A percentile compares a stretch with the other conserved stretches of the same genome.
Conservation (phyloP, 2,329 filamentous ascomycete genomes). For the Alternaria sp. region DNA sequence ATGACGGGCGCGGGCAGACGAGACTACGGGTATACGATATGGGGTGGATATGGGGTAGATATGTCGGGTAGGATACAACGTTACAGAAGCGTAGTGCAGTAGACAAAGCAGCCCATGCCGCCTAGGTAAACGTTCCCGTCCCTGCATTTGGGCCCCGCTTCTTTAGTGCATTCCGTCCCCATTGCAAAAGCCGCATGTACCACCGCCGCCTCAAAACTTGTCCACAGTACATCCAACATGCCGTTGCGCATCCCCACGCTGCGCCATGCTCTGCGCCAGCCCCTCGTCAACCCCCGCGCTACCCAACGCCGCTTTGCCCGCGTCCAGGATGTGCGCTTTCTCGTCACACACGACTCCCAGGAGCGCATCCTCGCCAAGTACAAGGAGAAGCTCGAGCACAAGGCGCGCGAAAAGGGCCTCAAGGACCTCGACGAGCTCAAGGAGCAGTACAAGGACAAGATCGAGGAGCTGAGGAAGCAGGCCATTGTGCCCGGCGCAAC, state of each 20-base stretch:
- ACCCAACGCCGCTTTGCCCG: conserved; percentile 85
- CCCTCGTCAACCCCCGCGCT: conserved; percentile 38
- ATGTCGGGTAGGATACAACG: neutral
- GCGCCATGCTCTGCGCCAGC: conserved; percentile 44
- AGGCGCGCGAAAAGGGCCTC: conserved; percentile 78
- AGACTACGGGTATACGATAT: neutral
- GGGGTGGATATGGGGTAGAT: neutral
- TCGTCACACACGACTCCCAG: conserved; percentile 77
- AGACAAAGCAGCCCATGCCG: neutral
- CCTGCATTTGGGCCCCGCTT: neutral
- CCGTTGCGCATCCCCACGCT: conserved; percentile 41
- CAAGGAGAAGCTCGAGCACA: conserved; percentile 81
- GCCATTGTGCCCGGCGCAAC: conserved; percentile 65
- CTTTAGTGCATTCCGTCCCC: neutral
- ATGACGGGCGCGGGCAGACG: neutral
- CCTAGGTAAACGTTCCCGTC: neutral
- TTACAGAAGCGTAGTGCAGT: neutral
- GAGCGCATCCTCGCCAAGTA: conserved; percentile 83
- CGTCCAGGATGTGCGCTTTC: conserved; percentile 90
- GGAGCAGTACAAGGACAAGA: conserved; percentile 85
- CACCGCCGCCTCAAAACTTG: neutral
- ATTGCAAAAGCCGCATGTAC: neutral
- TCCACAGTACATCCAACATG: conserved; percentile 9
- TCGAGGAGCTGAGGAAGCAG: conserved; percentile 73
- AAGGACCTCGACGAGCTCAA: conserved; percentile 78